These are phyloP conservation scores for Peniophora sp. DNA, from an alignment of 1,284 basidiomycete species.

Conservation along the genomic window DNA sequence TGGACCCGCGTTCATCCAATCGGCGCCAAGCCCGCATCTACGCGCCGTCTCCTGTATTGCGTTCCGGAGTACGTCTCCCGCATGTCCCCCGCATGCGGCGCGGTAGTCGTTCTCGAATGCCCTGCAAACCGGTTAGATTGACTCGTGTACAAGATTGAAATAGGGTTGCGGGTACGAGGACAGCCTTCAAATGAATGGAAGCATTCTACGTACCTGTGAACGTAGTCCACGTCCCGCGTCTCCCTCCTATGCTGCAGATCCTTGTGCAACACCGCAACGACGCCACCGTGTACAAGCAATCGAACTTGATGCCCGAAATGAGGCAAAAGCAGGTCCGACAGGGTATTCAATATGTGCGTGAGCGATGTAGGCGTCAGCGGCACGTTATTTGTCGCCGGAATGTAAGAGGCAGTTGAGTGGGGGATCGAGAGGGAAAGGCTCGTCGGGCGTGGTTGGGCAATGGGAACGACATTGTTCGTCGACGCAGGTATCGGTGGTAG, in stretches of 20 bases:
- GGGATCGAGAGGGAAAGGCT: too few relatives aligned
- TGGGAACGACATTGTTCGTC: too few relatives aligned
- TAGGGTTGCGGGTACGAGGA: too few relatives aligned
- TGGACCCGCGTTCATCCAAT: constrained; percentile 69
- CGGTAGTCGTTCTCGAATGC: constrained; percentile 33
- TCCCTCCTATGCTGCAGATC: constrained; percentile 33
- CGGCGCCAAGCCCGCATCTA: constrained; percentile 42
- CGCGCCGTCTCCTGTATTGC: constrained; percentile 49
- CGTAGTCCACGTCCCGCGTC: constrained; percentile 61
- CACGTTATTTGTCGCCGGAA: constrained; percentile 22
- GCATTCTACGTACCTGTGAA: constrained; percentile 22
- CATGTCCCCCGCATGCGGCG: constrained; percentile 36
- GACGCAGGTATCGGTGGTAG: too few relatives aligned
- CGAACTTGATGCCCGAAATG: constrained; percentile 41
- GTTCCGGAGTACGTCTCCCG: constrained; percentile 39
- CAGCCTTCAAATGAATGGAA: constrained; percentile 34
- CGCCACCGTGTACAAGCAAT: constrained; percentile 60
- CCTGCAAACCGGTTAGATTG: not conserved
- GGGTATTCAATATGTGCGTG: constrained; percentile 34
- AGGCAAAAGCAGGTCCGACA: constrained; percentile 35
- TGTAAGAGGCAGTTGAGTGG: too few relatives aligned
- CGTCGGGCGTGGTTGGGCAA: too few relatives aligned
- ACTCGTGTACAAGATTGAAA: too few relatives aligned
- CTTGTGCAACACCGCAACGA: constrained; percentile 59
- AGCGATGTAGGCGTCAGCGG: constrained; percentile 28